These are phyloP conservation scores for Cymbopogon citratus DNA, from an alignment of 176 grass and related monocot species.

Conservation along the genomic window DNA sequence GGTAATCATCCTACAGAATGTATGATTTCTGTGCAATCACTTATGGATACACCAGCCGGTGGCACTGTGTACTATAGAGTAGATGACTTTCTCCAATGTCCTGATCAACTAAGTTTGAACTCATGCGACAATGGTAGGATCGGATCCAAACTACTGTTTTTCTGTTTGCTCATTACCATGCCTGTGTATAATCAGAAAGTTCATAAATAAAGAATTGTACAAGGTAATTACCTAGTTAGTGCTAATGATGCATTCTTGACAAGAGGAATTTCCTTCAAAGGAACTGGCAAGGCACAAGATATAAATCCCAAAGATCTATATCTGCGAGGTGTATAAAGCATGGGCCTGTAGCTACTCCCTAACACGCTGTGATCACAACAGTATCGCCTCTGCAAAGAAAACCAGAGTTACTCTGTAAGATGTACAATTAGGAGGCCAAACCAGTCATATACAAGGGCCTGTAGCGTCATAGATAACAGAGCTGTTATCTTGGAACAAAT, in stretches of 20 bases:
- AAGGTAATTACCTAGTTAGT: constrained; percentile 60
- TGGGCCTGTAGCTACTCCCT: constrained; percentile 49
- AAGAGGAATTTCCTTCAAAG: constrained; percentile 59
- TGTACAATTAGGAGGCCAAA: constrained; percentile 8
- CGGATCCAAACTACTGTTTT: background rate
- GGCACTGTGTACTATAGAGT: background rate
- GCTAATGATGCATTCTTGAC: constrained; percentile 58
- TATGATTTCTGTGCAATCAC: background rate
- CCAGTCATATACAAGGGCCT: background rate
- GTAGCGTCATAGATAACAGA: background rate
- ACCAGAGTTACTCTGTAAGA: constrained; percentile 8
- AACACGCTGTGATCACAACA: constrained; percentile 35
- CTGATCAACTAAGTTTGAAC: background rate
- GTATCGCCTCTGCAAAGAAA: constrained; percentile 47
- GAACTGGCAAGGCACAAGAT: constrained; percentile 51
- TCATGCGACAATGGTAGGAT: background rate
- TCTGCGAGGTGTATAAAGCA: constrained; percentile 38
- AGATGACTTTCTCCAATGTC: background rate
- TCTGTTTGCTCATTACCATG: background rate
- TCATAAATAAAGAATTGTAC: constrained; percentile 9
- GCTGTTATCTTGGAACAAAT: background rate
- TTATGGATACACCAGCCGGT: background rate
- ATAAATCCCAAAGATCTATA: constrained; percentile 36
- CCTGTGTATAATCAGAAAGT: constrained; percentile 3
- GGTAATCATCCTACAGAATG: background rate